Base-by-base conservation (phyloP, 2,329 filamentous ascomycete genomes). In the Ceratocystiopsis brevicomis region DNA sequence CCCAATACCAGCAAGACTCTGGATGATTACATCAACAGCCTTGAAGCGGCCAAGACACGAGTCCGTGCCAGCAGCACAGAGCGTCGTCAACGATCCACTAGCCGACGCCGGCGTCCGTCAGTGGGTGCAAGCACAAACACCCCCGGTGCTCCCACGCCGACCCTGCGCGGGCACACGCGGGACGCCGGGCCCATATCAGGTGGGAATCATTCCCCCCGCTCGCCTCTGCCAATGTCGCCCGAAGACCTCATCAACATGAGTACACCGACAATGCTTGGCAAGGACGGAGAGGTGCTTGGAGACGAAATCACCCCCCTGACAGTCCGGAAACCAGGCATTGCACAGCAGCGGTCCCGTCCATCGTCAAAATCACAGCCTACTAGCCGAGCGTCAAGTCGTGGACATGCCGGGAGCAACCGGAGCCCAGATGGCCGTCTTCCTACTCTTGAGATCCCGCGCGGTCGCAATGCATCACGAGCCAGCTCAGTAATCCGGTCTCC, bases 141-240 rank as follows among this genome's bases (percentile, higher is more conserved):
- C 25, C 10, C 25, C 10, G 25, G 25, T 6, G 25, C 25, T 30
- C 33, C 17, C 1, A 41, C 37, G n/a, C 33, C 46, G 13, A 42
- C 45, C n/a, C 43, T 43, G 6, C 25, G 25, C 25, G 25, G 25
- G 8, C 25, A 30, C 25, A 30, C 25, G 6, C 25, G 25, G 25
- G 25, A 30, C 48, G 62, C 68, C 0, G 45, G 61, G 80, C 48
- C 80, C 76, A 46, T 54, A 74, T 81, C 16, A 73, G 77, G 13
- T 12, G 49, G 46, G 13, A 93, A 94, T 60, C 71, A 82, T 18
- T 95, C 88, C 1, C 88, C 88, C 1, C 92, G 85, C 2, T 95
- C 88, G 0, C 88, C 88, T 0, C 71, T 94, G 2, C 85, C 87
- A 3, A 95, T 95, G 87, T 93, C 87, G 3, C 86, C 86, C 0